These are phyloP conservation scores for Rhytidiadelphus loreus DNA, from an alignment of 225 moss, liverwort and hornwort species.

Conservation along the genomic window DNA sequence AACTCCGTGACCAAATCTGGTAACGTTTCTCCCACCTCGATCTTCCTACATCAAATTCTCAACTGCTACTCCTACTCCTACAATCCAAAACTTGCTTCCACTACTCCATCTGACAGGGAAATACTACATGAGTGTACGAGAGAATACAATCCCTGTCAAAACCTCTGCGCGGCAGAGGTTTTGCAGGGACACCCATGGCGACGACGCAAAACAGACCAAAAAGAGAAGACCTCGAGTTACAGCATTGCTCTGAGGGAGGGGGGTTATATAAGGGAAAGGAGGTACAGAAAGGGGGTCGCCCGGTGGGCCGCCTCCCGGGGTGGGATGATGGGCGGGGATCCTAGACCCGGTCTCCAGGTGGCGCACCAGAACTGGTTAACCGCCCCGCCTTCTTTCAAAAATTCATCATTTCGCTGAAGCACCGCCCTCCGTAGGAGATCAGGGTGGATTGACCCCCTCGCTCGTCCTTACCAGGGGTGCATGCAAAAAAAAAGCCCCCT, in stretches of 20 bases:
- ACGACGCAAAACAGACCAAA: neutral
- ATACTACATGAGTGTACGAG: too few relatives aligned
- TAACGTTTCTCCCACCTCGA: neutral
- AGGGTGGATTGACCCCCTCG: too few relatives aligned
- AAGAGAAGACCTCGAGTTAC: fast-evolving
- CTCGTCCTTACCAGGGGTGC: too few relatives aligned
- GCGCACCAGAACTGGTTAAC: neutral
- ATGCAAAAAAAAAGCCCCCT: too few relatives aligned
- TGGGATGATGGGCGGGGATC: neutral
- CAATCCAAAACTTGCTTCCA: neutral
- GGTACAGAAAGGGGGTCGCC: neutral
- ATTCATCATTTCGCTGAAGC: too few relatives aligned
- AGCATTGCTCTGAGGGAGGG: too few relatives aligned
- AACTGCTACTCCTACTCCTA: neutral
- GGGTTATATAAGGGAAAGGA: neutral
- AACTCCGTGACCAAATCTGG: neutral
- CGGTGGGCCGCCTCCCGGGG: neutral
- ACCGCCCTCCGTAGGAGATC: too few relatives aligned
- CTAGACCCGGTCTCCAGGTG: neutral
- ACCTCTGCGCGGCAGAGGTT: neutral
- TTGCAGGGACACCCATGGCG: neutral
- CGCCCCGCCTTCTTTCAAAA: too few relatives aligned
- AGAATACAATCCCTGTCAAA: neutral
- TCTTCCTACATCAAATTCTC: neutral
- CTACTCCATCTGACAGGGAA: neutral